These are phyloP conservation scores for Sugiyamaella neomexicana DNA, from an alignment of 1,139 yeast genomes.

Conservation along the genomic window DNA sequence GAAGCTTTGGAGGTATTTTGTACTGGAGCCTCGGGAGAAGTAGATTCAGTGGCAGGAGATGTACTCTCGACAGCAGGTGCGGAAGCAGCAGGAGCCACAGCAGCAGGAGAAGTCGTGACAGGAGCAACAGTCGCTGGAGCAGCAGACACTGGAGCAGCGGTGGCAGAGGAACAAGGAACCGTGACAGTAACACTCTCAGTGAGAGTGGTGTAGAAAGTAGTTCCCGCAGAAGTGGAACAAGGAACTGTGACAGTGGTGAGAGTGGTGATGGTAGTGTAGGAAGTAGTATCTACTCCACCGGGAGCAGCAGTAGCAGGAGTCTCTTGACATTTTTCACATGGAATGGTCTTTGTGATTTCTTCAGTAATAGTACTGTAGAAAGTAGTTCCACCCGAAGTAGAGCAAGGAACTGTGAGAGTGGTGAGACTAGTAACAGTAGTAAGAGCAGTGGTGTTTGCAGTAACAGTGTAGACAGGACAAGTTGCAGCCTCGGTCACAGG, in stretches of 20 bases:
- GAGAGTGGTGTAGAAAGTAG: conserved; percentile 11
- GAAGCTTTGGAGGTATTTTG: conserved; percentile 13
- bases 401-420: conserved; percentile 13
- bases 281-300: conserved; percentile 11
- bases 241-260: conserved; percentile 13
- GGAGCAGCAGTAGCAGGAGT: neutral
- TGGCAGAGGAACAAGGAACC: conserved; percentile 9
- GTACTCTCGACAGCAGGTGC: neutral
- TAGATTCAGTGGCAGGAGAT: neutral
- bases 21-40: conserved; percentile 4
- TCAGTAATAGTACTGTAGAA: conserved; percentile 15
- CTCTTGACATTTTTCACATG: conserved; percentile 7
- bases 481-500: conserved; percentile 9
- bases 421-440: conserved; percentile 7
- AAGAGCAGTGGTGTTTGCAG: conserved; percentile 14
- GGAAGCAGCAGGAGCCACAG: conserved; percentile 6
- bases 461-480: conserved; percentile 7
- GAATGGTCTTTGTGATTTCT: conserved; percentile 14
- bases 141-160: conserved; percentile 1
- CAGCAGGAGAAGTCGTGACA: neutral
- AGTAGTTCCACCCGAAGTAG: conserved; percentile 5
- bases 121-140: conserved; percentile 15
- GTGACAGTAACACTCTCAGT: conserved; percentile 15
- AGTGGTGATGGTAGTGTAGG: conserved; percentile 8
- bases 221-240: conserved; percentile 5